Conservation (phyloP, 257 asterid genomes). For the Misopates orontium region DNA sequence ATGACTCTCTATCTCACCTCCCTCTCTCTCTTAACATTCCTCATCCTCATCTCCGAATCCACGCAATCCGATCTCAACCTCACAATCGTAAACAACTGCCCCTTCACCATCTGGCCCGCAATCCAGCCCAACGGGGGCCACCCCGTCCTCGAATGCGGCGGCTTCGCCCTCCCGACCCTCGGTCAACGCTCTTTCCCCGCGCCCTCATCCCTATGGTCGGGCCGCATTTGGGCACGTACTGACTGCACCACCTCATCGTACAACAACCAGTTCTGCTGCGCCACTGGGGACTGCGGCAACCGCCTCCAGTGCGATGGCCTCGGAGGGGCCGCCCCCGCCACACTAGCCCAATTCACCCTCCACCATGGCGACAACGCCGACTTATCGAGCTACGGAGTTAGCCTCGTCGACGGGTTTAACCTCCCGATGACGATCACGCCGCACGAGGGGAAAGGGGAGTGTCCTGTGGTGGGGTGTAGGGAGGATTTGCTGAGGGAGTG, state of each 20-base stretch:
- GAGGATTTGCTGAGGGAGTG: constrained; percentile 55
- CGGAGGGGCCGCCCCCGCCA: constrained; percentile 75
- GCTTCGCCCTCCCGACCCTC: constrained; percentile 52
- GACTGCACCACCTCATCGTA: constrained; percentile 48
- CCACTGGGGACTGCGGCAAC: constrained; percentile 87
- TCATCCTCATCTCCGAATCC: too few species aligned
- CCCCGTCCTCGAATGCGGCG: constrained; percentile 72
- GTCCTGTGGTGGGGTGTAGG: constrained; percentile 90
- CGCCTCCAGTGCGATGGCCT: constrained; percentile 63
- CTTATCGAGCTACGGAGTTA: constrained; percentile 77
- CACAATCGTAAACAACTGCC: constrained; percentile 83
- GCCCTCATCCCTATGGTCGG: constrained; percentile 75
- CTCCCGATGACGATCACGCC: constrained; percentile 90
- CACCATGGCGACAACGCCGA: constrained; percentile 77
- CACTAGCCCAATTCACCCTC: constrained; percentile 74
- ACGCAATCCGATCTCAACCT: constrained; percentile 9
- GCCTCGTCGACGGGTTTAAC: constrained; percentile 88
- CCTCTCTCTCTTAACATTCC: too few species aligned
- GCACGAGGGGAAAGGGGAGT: constrained; percentile 78
- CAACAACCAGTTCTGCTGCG: constrained; percentile 52
- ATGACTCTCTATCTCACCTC: too few species aligned
- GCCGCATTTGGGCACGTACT: constrained; percentile 92
- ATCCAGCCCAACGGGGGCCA: constrained; percentile 81
- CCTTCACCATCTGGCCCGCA: constrained; percentile 93
- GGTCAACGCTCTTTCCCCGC: constrained; percentile 72